Percentiles rank a stretch among this genome's conserved stretches.
phyloP scores from a whole-genome alignment of 257 asterid species.

The Fraxinus anomala region DNA sequence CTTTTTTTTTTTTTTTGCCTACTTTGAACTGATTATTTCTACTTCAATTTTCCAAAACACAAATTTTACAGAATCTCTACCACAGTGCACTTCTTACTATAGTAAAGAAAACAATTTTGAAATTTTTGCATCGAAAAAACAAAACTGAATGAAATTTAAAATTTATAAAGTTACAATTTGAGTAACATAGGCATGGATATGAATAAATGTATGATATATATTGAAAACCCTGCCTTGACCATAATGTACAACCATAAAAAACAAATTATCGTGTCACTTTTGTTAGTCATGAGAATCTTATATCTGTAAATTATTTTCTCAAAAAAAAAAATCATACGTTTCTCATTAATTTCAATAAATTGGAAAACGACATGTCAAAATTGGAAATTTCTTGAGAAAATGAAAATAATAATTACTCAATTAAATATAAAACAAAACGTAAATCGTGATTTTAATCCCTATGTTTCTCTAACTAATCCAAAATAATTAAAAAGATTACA shows the following conservation, averaged over 20 bases:
- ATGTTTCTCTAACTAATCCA: constrained; percentile 36
- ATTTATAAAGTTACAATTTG: background rate
- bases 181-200: background rate
- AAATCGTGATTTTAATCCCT: constrained; percentile 31
- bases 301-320: background rate
- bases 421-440: constrained; percentile 14
- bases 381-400: constrained; percentile 15
- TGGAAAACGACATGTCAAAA: background rate
- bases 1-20: too few species aligned
- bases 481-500: background rate
- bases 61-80: too few species aligned
- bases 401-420: constrained; percentile 14
- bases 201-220: background rate
- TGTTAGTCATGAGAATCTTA: background rate
- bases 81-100: too few species aligned
- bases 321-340: background rate
- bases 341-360: background rate
- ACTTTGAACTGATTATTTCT: too few species aligned
- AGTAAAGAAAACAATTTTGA: too few species aligned
- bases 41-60: too few species aligned
- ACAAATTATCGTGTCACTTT: background rate
- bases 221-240: background rate
- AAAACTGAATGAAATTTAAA: background rate
- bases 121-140: background rate
- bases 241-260: background rate